These are phyloP conservation scores for Thamnidium elegans DNA, from an alignment of 192 early-diverging fungal genomes.

Conservation along the genomic window DNA sequence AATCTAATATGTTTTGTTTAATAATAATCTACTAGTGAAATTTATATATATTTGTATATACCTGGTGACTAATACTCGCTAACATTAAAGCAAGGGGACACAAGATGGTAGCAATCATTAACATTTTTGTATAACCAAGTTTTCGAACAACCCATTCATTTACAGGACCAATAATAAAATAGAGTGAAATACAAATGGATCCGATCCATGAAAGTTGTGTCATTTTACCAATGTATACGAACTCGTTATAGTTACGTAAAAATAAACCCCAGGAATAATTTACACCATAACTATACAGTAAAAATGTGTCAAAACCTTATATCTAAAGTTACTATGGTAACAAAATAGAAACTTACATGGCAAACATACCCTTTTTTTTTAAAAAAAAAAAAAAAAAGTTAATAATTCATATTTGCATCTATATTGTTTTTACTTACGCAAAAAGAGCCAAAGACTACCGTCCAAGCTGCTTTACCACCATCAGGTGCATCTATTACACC, in stretches of 20 bases:
- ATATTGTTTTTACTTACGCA: conserved; percentile 28
- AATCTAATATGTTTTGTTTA: conserved; percentile 49
- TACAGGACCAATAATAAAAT: conserved; percentile 42
- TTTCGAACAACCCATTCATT: conserved; percentile 33
- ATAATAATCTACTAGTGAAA: conserved; percentile 50
- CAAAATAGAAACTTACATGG: conserved; percentile 17
- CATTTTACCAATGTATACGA: conserved; percentile 39
- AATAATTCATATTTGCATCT: background rate
- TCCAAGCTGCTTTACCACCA: conserved; percentile 42
- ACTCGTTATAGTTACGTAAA: conserved; percentile 38
- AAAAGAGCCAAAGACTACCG: conserved; percentile 43
- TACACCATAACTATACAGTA: conserved; percentile 41
- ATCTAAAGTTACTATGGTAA: background rate
- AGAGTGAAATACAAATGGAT: conserved; percentile 41
- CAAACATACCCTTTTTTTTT: conserved; percentile 24
- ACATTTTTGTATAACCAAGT: conserved; percentile 51
- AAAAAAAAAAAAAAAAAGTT: background rate
- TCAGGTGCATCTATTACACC: conserved; percentile 36
- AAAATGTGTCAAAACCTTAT: background rate
- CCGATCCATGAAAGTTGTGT: conserved; percentile 47
- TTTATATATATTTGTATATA: background rate
- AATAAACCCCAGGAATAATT: conserved; percentile 53
- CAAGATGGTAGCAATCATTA: conserved; percentile 45
- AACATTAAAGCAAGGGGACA: conserved; percentile 43
- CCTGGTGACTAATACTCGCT: conserved; percentile 37